Conservation (phyloP, 208 protist species). For the Crithidia sp. region DNA sequence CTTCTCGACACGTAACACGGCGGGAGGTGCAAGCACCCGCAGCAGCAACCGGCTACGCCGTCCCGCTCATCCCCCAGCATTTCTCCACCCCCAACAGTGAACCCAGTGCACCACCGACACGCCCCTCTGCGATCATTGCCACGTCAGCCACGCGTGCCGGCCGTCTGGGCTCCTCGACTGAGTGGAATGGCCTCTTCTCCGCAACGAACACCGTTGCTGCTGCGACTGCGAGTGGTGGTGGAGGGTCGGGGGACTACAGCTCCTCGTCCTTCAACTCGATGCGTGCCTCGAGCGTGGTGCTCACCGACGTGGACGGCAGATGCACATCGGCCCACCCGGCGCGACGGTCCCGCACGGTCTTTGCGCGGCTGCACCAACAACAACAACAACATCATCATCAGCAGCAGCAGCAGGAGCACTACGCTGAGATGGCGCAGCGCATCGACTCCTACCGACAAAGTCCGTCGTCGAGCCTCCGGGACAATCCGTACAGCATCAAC, state of each 20-base stretch:
- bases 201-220: too few relatives aligned
- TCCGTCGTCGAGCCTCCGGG: too few relatives aligned
- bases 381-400: background rate
- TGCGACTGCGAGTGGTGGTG: too few relatives aligned
- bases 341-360: slow-evolving; percentile 11
- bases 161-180: background rate
- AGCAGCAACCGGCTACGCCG: background rate
- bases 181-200: too few relatives aligned
- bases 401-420: background rate
- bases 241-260: background rate
- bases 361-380: background rate
- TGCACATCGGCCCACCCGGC: slow-evolving; percentile 11
- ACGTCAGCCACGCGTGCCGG: background rate
- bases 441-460: too few relatives aligned
- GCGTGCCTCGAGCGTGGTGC: background rate
- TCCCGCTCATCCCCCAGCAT: background rate
- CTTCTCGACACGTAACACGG: too few relatives aligned
- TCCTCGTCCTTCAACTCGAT: background rate
- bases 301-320: background rate
- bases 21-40: too few relatives aligned
- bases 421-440: background rate
- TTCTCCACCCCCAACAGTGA: background rate
- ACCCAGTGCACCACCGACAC: background rate
- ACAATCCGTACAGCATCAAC: background rate
- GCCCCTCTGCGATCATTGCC: background rate